Base-by-base conservation (phyloP, 2,329 filamentous ascomycete species). In the Decorospora gaudefroyi region DNA sequence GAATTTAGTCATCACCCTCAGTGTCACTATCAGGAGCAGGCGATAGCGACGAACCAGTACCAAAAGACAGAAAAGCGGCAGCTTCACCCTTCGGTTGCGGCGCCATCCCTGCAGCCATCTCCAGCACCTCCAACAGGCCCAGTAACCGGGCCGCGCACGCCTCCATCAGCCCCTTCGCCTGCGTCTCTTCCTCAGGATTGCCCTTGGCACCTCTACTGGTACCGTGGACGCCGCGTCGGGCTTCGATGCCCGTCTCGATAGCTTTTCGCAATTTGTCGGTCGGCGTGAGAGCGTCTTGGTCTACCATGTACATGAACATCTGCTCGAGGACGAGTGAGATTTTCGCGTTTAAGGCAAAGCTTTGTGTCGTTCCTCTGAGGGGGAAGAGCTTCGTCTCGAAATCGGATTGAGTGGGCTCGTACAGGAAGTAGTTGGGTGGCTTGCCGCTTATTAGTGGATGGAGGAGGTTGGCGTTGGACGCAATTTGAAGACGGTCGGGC, bases 181-280 rank as follows among this genome's bases (percentile, higher is more conserved):
- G 59, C n/a, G 64, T 63, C 38, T 74, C 72, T 27, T 68, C 67
- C 4, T 54, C 46, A 8, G 51, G 51, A 29, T 64, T 68, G 0
- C 62, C 70, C 47, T 68, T 73, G 54, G 71, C 77, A 36, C 71
- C 76, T 49, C 72, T 74, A 28, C 67, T 74, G 16, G 74, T 74
- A 2, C 64, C 72, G 37, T 67, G 72, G 0, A 73, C 72, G 0
- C 68, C 67, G 6, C 71, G 65, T n/a, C 83, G 72, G 2, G 72
- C 75, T 21, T 68, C 34, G 29, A 85, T 80, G 0, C 84, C 84
- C 12, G 58, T 48, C 46, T 79, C 70, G n/a, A 81, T 71, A 0
- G 78, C 76, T 0, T 63, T 42, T 25, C 70, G 69, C 11, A 85
- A 35, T 2, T 32, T 28, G 2, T 50, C 39, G 0, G 62, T 67